phyloP scores from a whole-genome alignment of 805 yeast species.

The Torulaspora maleeae region DNA sequence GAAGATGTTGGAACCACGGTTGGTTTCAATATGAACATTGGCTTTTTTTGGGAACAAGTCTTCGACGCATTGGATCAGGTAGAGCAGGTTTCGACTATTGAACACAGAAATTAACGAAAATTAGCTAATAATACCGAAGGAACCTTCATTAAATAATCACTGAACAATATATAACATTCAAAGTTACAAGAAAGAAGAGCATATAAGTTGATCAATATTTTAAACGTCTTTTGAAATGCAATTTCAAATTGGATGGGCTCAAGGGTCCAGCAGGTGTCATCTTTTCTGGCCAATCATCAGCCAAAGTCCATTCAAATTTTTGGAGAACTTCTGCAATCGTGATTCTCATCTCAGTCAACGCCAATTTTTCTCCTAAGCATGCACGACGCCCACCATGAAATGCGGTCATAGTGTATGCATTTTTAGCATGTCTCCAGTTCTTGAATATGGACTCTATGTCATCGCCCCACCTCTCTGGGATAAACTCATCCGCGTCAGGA shows the following conservation, averaged over 20 bases:
- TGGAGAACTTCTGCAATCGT: constrained; percentile 38
- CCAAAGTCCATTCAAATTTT: constrained; percentile 37
- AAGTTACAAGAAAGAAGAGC: neutral
- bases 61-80: constrained; percentile 38
- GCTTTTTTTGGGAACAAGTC: constrained; percentile 45
- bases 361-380: constrained; percentile 57
- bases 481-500: constrained; percentile 39
- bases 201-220: neutral
- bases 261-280: constrained; percentile 58
- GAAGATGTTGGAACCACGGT: constrained; percentile 38
- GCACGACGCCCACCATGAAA: constrained; percentile 60
- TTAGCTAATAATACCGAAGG: neutral
- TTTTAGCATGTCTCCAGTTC: constrained; percentile 43
- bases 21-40: constrained; percentile 39
- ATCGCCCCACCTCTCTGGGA: constrained; percentile 51
- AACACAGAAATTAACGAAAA: neutral
- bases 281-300: constrained; percentile 44
- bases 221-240: constrained; percentile 20
- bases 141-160: neutral
- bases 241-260: constrained; percentile 41
- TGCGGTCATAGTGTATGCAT: constrained; percentile 44
- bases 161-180: neutral
- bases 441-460: constrained; percentile 36
- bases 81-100: constrained; percentile 32
- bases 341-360: constrained; percentile 43